These are phyloP conservation scores for Avena sativa DNA, from an alignment of 176 grass and related monocot species.

Conservation along the genomic window DNA sequence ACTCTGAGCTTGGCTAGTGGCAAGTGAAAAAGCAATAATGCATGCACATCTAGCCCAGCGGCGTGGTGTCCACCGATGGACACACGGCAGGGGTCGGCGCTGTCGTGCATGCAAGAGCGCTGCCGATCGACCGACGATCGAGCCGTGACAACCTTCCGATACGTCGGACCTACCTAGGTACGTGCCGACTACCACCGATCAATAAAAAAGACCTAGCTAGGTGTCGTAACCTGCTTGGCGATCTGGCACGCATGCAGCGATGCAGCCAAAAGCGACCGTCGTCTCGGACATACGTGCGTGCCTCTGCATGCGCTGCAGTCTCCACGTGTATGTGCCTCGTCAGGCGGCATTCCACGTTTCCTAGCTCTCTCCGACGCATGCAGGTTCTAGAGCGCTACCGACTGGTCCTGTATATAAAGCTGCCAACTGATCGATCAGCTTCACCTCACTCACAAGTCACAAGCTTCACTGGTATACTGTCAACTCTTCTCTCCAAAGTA, in stretches of 20 bases:
- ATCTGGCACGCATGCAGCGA: not conserved
- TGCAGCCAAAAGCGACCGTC: not conserved
- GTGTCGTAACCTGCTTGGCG: not conserved
- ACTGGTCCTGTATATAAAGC: not conserved
- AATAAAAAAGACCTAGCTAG: too few relatives aligned
- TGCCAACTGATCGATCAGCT: not conserved
- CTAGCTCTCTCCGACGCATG: too few relatives aligned
- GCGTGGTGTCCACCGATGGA: too few relatives aligned
- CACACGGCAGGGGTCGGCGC: too few relatives aligned
- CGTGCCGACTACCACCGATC: not conserved
- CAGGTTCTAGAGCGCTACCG: not conserved
- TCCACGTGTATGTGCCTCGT: not conserved
- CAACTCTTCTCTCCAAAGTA: too few relatives aligned
- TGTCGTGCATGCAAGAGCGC: too few relatives aligned
- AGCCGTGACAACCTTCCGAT: not conserved
- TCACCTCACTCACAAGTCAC: not conserved
- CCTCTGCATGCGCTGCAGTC: not conserved
- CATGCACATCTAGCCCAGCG: too few relatives aligned
- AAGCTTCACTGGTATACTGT: not conserved
- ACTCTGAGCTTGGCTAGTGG: too few relatives aligned
- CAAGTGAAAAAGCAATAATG: too few relatives aligned
- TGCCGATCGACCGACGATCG: not conserved
- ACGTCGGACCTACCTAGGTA: not conserved
- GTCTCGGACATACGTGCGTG: not conserved
- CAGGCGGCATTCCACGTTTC: not conserved